These are phyloP conservation scores for Calocybe indica DNA, from an alignment of 768 basidiomycete genomes.

Conservation along the genomic window DNA sequence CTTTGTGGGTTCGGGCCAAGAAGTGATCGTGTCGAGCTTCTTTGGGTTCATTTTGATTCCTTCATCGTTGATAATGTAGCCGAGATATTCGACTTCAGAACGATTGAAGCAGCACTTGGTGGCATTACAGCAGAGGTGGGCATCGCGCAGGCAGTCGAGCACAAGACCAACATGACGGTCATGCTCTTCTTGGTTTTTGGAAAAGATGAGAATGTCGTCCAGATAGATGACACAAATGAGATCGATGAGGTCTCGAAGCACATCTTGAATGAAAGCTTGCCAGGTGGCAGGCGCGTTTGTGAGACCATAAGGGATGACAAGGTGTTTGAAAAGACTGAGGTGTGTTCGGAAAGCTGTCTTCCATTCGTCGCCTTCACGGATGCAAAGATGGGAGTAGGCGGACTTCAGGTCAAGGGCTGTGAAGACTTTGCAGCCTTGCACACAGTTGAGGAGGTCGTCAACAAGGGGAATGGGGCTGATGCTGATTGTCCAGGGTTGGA, in stretches of 20 bases:
- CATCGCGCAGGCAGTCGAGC: conserved; percentile 21
- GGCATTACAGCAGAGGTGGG: conserved; percentile 27
- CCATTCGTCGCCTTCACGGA: conserved; percentile 35
- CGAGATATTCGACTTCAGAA: conserved; percentile 33
- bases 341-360: conserved; percentile 37
- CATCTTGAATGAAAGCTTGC: conserved; percentile 37
- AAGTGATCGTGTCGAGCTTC: conserved; percentile 30
- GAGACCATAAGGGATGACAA: conserved; percentile 31
- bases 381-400: conserved; percentile 30
- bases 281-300: conserved; percentile 35
- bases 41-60: conserved; percentile 30
- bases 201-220: conserved; percentile 40
- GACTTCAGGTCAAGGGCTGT: conserved; percentile 31
- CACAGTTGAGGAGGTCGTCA: conserved; percentile 21
- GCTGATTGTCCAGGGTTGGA: conserved; percentile 27
- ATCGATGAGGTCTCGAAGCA: conserved; percentile 30
- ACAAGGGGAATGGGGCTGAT: conserved; percentile 23
- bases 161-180: conserved; percentile 23
- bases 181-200: conserved; percentile 25
- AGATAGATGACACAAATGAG: conserved; percentile 35
- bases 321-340: conserved; percentile 31
- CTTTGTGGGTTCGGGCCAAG: conserved; percentile 26
- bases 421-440: conserved; percentile 21
- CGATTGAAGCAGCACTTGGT: conserved; percentile 35
- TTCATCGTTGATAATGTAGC: conserved; percentile 25